These are phyloP conservation scores for Umbelopsis sp. DNA, from an alignment of 192 early-diverging fungal species.

Conservation along the genomic window DNA sequence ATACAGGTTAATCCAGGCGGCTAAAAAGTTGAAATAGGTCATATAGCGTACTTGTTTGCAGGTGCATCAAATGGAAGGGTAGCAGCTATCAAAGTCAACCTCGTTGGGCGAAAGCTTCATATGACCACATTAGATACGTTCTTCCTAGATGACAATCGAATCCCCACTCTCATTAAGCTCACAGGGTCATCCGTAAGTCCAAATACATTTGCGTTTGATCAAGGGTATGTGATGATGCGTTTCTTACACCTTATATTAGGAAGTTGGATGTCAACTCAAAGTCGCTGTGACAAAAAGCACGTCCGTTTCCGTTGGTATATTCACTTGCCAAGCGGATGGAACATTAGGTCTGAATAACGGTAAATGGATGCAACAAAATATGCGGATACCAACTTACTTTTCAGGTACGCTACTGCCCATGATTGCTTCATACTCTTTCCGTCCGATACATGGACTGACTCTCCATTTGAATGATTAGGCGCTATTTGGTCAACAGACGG, in stretches of 20 bases:
- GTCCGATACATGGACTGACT: no score
- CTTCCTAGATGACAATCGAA: background rate
- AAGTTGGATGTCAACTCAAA: background rate
- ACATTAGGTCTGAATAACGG: no score
- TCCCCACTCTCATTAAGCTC: background rate
- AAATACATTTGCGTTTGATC: background rate
- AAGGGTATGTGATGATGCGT: no score
- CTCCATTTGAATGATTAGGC: background rate
- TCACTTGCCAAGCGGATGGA: no score
- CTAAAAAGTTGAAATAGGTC: background rate
- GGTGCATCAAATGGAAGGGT: background rate
- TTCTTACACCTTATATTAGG: no score
- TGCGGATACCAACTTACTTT: no score
- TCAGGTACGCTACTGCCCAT: no score
- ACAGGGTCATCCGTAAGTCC: background rate
- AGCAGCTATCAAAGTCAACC: background rate
- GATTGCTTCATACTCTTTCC: no score
- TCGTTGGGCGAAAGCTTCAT: background rate
- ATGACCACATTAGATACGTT: background rate
- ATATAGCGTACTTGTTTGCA: background rate
- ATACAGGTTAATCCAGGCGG: background rate
- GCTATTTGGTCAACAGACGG: background rate
- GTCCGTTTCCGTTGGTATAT: no score
- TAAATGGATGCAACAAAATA: no score
- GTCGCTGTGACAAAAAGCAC: background rate